Percentiles rank a stretch among this genome's conserved stretches.
These are phyloP conservation scores for Dendrostoma leiphaemia DNA, from an alignment of 2,329 filamentous ascomycete genomes.

Conservation along the genomic window DNA sequence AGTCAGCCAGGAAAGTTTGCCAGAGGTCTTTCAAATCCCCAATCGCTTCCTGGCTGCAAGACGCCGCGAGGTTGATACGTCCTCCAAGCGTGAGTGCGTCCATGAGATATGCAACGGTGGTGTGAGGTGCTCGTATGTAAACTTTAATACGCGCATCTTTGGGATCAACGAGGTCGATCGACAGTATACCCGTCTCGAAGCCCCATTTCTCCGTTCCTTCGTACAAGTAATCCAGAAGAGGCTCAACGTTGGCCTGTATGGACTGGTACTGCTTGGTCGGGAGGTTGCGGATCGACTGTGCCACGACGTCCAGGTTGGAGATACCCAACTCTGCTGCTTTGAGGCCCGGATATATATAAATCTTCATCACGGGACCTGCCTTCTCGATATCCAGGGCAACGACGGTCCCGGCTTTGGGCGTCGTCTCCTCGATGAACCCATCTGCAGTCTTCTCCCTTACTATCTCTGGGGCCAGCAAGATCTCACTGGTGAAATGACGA, in stretches of 20 bases:
- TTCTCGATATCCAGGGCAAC: conserved; percentile 25
- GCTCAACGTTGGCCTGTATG: conserved; percentile 20
- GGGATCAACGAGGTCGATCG: conserved; percentile 23
- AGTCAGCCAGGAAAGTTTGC: conserved; percentile 23
- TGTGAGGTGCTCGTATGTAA: conserved; percentile 23
- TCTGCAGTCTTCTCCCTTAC: conserved; percentile 16
- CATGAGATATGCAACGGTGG: conserved; percentile 24
- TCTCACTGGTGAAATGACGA: conserved; percentile 20
- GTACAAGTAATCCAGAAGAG: conserved; percentile 23
- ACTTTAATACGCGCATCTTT: conserved; percentile 24
- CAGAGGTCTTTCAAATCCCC: conserved; percentile 23
- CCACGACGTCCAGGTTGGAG: conserved; percentile 22
- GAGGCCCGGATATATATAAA: conserved; percentile 24
- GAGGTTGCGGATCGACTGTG: conserved; percentile 21
- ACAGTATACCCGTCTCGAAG: conserved; percentile 25
- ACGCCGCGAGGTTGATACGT: conserved; percentile 12
- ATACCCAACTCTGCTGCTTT: conserved; percentile 23
- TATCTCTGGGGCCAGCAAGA: conserved; percentile 17
- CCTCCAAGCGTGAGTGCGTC: conserved; percentile 25
- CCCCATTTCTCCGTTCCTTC: conserved; percentile 21
- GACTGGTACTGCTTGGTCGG: conserved; percentile 21
- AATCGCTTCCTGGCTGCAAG: conserved; percentile 18
- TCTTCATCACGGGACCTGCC: conserved; percentile 22
- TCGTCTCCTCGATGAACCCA: conserved; percentile 23
- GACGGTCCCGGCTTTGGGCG: conserved; percentile 23